Evolutionary conservation across 805 yeast species (phyloP), one percentile per base, ranked within the genome.

Genomic region (Trichomonascus vanleenenianus): DNA sequence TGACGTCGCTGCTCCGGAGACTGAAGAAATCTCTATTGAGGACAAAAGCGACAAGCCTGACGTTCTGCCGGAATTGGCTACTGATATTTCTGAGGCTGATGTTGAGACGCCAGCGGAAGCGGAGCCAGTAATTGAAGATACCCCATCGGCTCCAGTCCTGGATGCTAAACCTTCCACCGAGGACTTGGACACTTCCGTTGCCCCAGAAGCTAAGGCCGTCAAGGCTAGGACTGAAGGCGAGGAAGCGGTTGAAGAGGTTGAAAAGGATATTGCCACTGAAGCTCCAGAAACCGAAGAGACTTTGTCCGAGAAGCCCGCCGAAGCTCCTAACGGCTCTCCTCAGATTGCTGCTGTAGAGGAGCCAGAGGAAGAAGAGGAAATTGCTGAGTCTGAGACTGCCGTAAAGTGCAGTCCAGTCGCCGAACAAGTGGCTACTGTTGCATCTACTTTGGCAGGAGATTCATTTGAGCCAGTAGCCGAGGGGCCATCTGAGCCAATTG

Each of bases 71-170:
- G 15, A 15, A 22, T 22, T 22, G 27, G 27, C 27, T 22, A 22
- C 27, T 22, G 8, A 22, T 22, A 8, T 8, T 22, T 4, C 14
- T 10, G 18, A 14, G 33, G 15, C 37, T 27, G 42, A 35, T 45
- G 37, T 15, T 27, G 38, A 34, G 40, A 3, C 40, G 2, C 14
- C 22, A 6, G 35, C 18, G 2, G 36, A 12, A 14, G 37, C 15
- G n/a, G 46, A 16, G 22, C 18, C 43, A 27, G 46, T 33, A n/a
- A 16, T n/a, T 40, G 47, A 44, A 20, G 47, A 40, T 18, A 19
- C 43, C 11, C 39, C 32, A 15, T 12, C 18, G 3, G 40, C 39
- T 5, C 30, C 42, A 20, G 42, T 2, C 16, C 18, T 15, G 16
- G 42, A 25, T 11, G 42, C 39, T 15, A 8, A 25, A 38, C n/a